A percentile compares a stretch with the other conserved stretches of the same genome.
Evolutionary conservation across 257 asterid genomes (phyloP).

Genomic region (Dorcoceras hygrometricum): DNA sequence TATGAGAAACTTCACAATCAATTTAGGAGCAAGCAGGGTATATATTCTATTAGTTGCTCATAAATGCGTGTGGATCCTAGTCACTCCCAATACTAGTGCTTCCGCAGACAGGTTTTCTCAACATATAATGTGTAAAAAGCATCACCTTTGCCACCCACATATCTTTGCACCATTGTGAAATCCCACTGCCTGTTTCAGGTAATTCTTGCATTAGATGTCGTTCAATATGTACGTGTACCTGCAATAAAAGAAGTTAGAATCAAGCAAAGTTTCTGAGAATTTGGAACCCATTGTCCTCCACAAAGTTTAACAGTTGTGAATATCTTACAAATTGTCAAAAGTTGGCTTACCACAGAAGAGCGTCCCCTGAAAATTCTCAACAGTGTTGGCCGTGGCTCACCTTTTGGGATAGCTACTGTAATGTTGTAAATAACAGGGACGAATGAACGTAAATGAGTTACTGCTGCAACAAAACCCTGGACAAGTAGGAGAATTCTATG

Average conservation of each 20-base stretch:
- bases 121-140: neutral
- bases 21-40: neutral
- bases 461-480: constrained; percentile 86
- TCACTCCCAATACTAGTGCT: constrained; percentile 1
- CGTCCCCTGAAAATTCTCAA: constrained; percentile 67
- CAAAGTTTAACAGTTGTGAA: neutral
- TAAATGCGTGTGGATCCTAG: neutral
- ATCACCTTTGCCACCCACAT: constrained; percentile 69
- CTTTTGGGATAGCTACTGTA: constrained; percentile 73
- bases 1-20: neutral
- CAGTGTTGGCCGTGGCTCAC: constrained; percentile 68
- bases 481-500: constrained; percentile 19
- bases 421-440: constrained; percentile 69
- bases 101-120: constrained; percentile 10
- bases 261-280: constrained; percentile 11
- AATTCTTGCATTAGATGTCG: constrained; percentile 61
- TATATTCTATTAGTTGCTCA: neutral
- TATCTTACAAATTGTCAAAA: constrained; percentile 7
- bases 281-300: neutral
- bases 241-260: constrained; percentile 16
- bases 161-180: constrained; percentile 93
- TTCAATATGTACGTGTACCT: constrained; percentile 82
- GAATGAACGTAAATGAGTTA: constrained; percentile 54
- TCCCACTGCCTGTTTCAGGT: constrained; percentile 64
- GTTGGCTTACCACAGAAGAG: constrained; percentile 64